Evolutionary conservation across 2,329 filamentous ascomycete genomes (phyloP), one percentile per base, ranked within the genome.

Genomic region (Fusarium marasasianum): DNA sequence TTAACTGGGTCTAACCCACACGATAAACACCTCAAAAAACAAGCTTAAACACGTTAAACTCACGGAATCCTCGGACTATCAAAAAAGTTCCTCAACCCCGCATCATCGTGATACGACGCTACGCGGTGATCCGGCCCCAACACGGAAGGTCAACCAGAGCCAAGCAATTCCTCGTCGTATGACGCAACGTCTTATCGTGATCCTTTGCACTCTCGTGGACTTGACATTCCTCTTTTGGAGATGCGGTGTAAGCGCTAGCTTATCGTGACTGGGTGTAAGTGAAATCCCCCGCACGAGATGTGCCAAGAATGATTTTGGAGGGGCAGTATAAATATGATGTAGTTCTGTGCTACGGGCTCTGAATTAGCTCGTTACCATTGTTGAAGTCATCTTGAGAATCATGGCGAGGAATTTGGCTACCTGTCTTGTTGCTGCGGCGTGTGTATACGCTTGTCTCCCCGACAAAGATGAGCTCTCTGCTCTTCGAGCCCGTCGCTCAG

Each of bases 191-290:
- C 66, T 71, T 74, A 74, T 74, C 71, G 17, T 68, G 48, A 43
- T 47, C 54, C 57, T 48, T 17, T 22, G 37, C 24, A n/a, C 58
- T n/a, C 62, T 48, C 35, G 40, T 43, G 43, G 41, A 26, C 43
- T 55, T 38, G 45, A 74, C 66, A 62, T 74, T 74, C 71, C 71
- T 62, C 20, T 74, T 74, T 44, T 31, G 58, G 66, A 68, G 55
- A 51, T 54, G 61, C 71, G 60, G 70, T 73, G 71, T 72, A 72
- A 72, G 69, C 69, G 55, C 59, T 62, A 59, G 54, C 51, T 66
- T 70, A 68, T 73, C 60, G 24, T 38, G 2, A 22, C 22, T 18
- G 44, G 29, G 5, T 59, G 37, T 35, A 55, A 44, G 31, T 35
- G 20, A 61, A 54, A 54, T 56, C 24, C 71, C 58, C 71, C 71